phyloP scores from a whole-genome alignment of 805 yeast species.

The Metschnikowia henanensis region DNA sequence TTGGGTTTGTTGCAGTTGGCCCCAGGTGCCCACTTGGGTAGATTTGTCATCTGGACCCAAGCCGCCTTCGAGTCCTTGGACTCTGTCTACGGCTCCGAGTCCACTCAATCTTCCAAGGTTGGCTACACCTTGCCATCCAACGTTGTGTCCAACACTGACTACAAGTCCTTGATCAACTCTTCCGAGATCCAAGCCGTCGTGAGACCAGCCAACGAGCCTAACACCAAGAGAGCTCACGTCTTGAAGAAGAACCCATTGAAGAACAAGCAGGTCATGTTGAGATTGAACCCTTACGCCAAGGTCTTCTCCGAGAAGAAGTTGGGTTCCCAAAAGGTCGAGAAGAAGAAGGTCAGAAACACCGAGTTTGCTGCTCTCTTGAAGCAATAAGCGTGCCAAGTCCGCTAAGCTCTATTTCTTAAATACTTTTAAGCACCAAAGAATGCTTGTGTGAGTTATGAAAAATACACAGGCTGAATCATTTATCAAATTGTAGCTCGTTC shows the following conservation, averaged over 20 bases:
- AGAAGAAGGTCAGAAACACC: slow-evolving; percentile 62
- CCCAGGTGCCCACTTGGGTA: slow-evolving; percentile 99
- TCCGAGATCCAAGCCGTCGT: slow-evolving; percentile 98
- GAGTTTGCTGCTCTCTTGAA: slow-evolving; percentile 69
- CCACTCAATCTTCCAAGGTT: slow-evolving; percentile 80
- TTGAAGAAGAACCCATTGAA: slow-evolving; percentile 86
- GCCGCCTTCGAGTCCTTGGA: slow-evolving; percentile 96
- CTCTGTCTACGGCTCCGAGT: slow-evolving; percentile 94
- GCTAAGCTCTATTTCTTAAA: too few species aligned
- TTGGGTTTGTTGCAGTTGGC: slow-evolving; percentile 97
- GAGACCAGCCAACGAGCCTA: slow-evolving; percentile 93
- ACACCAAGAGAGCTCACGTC: slow-evolving; percentile 97
- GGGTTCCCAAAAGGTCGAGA: slow-evolving; percentile 77
- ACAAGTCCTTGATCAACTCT: slow-evolving; percentile 97
- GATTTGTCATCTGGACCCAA: slow-evolving; percentile 99
- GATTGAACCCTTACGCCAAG: slow-evolving; percentile 99
- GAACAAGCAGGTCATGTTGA: slow-evolving; percentile 97
- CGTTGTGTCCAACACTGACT: slow-evolving; percentile 95
- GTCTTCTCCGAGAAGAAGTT: slow-evolving; percentile 90
- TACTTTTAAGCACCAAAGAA: not conserved
- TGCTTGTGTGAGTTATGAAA: slow-evolving; percentile 10
- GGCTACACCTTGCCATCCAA: slow-evolving; percentile 91
- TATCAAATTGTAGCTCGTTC: not conserved
- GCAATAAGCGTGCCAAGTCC: slow-evolving; percentile 31
- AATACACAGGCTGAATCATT: slow-evolving; percentile 5